A percentile compares a stretch with the other conserved stretches of the same genome.
phyloP scores from a whole-genome alignment of 2,329 filamentous ascomycete species.

The Fonsecaea monophora region DNA sequence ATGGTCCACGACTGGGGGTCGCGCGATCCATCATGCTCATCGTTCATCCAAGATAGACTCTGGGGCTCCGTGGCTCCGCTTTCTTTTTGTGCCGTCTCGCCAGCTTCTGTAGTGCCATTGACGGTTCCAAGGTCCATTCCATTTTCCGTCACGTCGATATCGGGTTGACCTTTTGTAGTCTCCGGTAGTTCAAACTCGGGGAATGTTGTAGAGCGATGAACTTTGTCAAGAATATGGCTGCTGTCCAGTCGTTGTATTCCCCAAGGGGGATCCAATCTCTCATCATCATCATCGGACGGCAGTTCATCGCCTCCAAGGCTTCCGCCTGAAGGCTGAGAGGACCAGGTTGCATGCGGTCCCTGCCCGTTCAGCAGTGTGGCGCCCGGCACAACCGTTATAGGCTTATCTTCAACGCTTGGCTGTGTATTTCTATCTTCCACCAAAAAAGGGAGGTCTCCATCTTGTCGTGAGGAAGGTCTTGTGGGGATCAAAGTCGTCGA shows the following conservation, averaged over 20 bases:
- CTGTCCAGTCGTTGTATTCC: constrained; percentile 37
- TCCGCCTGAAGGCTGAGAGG: constrained; percentile 4
- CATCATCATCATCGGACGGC: constrained; percentile 34
- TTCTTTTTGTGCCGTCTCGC: constrained; percentile 5
- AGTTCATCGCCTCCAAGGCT: constrained; percentile 29
- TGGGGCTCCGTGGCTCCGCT: constrained; percentile 10
- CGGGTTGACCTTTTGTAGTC: neutral
- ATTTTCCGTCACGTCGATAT: neutral
- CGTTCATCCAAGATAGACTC: constrained; percentile 21
- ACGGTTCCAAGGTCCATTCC: constrained; percentile 8
- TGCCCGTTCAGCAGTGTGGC: neutral
- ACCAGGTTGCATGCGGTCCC: constrained; percentile 8
- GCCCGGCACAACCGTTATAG: neutral
- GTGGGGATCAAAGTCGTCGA: constrained; percentile 22
- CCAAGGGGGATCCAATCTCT: constrained; percentile 40
- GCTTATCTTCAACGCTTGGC: neutral
- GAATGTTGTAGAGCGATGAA: constrained; percentile 39
- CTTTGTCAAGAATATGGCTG: constrained; percentile 33
- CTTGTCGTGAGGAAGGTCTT: constrained; percentile 15
- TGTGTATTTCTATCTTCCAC: neutral
- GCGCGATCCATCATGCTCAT: constrained; percentile 15
- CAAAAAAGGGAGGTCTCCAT: neutral
- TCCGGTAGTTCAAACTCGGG: constrained; percentile 25
- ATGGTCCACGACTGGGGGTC: constrained; percentile 27
- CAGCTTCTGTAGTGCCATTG: constrained; percentile 8